phyloP scores from a whole-genome alignment of 495 filamentous ascomycete species.

The Cetradonia linearis region DNA sequence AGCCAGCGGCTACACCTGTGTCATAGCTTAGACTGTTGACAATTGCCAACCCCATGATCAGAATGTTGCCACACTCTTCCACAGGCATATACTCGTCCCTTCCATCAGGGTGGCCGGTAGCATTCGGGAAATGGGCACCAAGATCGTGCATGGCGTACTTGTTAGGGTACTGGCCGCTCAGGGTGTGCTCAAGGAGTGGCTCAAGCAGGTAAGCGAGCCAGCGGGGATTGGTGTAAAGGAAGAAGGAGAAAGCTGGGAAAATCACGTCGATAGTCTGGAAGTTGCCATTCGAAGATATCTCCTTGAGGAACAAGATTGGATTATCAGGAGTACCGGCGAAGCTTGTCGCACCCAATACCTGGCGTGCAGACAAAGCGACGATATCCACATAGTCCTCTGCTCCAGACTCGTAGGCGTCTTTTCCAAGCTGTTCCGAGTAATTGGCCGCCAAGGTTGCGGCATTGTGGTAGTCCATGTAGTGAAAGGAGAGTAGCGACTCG shows the following conservation, averaged over 20 bases:
- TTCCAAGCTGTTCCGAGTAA: slow-evolving; percentile 67
- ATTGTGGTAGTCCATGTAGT: slow-evolving; percentile 62
- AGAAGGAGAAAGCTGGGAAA: slow-evolving; percentile 91
- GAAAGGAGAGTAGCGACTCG: slow-evolving; percentile 58
- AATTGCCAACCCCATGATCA: slow-evolving; percentile 86
- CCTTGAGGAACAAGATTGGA: slow-evolving; percentile 83
- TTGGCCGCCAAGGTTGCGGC: slow-evolving; percentile 56
- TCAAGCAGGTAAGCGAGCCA: slow-evolving; percentile 89
- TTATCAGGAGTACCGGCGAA: slow-evolving; percentile 80
- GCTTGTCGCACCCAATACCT: slow-evolving; percentile 80
- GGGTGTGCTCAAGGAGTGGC: slow-evolving; percentile 80
- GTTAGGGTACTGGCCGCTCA: slow-evolving; percentile 86
- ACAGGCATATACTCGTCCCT: slow-evolving; percentile 95
- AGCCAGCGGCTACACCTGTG: slow-evolving; percentile 43
- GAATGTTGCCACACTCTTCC: slow-evolving; percentile 91
- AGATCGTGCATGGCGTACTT: slow-evolving; percentile 91
- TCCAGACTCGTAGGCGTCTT: slow-evolving; percentile 59
- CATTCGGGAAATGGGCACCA: slow-evolving; percentile 80
- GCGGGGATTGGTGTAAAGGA: slow-evolving; percentile 83
- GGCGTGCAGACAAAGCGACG: slow-evolving; percentile 76
- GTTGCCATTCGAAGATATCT: slow-evolving; percentile 92
- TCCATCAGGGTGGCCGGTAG: slow-evolving; percentile 81
- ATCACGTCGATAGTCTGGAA: slow-evolving; percentile 96
- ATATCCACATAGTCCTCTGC: slow-evolving; percentile 73
- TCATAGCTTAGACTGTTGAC: slow-evolving; percentile 70